phyloP scores from a whole-genome alignment of 2,329 filamentous ascomycete species.

The Neofusicoccum cordaticola region DNA sequence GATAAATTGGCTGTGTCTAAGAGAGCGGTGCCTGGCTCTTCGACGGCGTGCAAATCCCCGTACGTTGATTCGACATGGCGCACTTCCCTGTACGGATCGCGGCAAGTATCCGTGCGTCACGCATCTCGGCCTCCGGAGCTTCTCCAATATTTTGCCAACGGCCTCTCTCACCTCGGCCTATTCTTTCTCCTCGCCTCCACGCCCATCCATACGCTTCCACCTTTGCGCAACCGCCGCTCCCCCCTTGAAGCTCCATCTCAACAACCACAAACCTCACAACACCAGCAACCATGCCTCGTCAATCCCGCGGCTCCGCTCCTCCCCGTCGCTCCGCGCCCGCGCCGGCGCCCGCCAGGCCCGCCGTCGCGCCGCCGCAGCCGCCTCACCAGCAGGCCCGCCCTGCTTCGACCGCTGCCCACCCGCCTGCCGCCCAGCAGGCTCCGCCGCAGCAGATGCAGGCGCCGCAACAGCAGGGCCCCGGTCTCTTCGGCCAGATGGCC shows the following conservation, averaged over 20 bases:
- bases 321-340: slow-evolving; percentile 43
- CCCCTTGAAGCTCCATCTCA: not conserved
- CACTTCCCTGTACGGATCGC: not conserved
- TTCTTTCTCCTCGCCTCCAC: not conserved
- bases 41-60: slow-evolving; percentile 5
- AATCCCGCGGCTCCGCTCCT: slow-evolving; percentile 46
- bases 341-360: slow-evolving; percentile 53
- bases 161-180: not conserved
- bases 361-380: slow-evolving; percentile 58
- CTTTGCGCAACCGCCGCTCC: not conserved
- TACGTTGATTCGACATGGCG: slow-evolving; percentile 2
- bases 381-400: slow-evolving; percentile 60
- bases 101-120: not conserved
- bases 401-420: slow-evolving; percentile 63
- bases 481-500: slow-evolving; percentile 95
- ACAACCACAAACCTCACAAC: not conserved
- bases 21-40: not conserved
- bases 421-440: slow-evolving; percentile 46
- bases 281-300: slow-evolving; percentile 43
- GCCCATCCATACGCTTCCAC: not conserved
- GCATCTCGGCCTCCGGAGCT: slow-evolving; percentile 3
- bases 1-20: not conserved
- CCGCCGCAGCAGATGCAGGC: slow-evolving; percentile 50
- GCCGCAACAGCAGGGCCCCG: slow-evolving; percentile 63
- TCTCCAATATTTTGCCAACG: slow-evolving; percentile 14